Conservation (phyloP, 441 rosid genomes). For the Metrosideros polymorpha region DNA sequence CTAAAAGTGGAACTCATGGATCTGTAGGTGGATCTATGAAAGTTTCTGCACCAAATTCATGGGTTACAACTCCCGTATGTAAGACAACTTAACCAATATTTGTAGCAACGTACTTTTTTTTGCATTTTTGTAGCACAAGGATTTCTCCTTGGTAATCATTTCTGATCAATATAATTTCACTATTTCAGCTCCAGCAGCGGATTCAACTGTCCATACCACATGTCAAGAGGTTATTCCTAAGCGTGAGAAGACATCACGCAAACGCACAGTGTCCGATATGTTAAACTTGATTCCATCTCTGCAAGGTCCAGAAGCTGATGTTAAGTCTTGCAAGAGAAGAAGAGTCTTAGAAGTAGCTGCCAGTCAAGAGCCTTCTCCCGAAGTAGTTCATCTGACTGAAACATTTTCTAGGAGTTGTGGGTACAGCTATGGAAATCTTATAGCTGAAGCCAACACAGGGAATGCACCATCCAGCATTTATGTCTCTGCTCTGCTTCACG, state of each 20-base stretch:
- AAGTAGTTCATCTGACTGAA: slow-evolving; percentile 30
- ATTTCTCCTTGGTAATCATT: slow-evolving; percentile 1
- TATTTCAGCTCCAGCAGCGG: slow-evolving; percentile 55
- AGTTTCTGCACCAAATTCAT: slow-evolving; percentile 29
- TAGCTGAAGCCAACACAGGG: slow-evolving; percentile 94
- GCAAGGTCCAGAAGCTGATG: slow-evolving; percentile 37
- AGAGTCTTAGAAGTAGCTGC: slow-evolving; percentile 30
- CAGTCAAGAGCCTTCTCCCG: slow-evolving; percentile 35
- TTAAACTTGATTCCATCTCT: slow-evolving; percentile 76
- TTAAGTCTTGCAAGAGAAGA: slow-evolving; percentile 39
- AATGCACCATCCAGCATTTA: slow-evolving; percentile 79
- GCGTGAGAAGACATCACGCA: slow-evolving; percentile 43
- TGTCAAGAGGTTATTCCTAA: slow-evolving; percentile 33
- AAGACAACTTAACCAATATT: slow-evolving; percentile 40
- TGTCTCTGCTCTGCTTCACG: slow-evolving; percentile 85
- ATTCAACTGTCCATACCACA: slow-evolving; percentile 24
- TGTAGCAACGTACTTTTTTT: neutral
- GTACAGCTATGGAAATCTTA: slow-evolving; percentile 66
- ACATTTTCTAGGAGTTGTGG: slow-evolving; percentile 34
- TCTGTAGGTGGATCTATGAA: slow-evolving; percentile 33
- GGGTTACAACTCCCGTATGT: slow-evolving; percentile 65
- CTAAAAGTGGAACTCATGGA: slow-evolving; percentile 29
- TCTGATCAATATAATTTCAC: slow-evolving; percentile 18
- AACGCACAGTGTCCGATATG: slow-evolving; percentile 65
- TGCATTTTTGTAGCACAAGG: neutral